Evolutionary conservation across 371 early-diverging fungal species (phyloP), one percentile per base, ranked within the genome.

Genomic region (Parasitella parasitica): DNA sequence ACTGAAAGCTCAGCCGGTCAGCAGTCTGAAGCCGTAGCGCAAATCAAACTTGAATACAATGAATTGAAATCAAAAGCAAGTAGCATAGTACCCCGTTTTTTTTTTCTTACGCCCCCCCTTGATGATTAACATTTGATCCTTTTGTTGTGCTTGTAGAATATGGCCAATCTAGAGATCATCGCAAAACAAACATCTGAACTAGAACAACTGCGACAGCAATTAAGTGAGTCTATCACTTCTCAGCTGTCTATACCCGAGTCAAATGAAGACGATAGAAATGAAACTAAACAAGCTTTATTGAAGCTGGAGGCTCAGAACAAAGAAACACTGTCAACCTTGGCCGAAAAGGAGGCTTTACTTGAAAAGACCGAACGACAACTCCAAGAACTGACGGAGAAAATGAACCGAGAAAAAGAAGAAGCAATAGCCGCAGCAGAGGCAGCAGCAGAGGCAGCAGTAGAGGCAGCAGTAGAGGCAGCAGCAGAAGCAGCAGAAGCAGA

Each of bases 1-100:
- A 15, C 57, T 4, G 48, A 20, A 46, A 67, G 62, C 26, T 41
- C 48, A 6, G 43, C 53, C 15, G 62, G 67, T 39, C 54, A 57
- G 12, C 58, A 51, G 27, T 43, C 61, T 24, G 37, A 54, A n/a
- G 61, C 63, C 6, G 60, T 67, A n/a, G 58, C 61, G 7, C 77
- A 80, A 41, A 75, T 80, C 20, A 65, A 66, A 27, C 72, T 72
- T 55, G 78, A 81, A 61, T 74, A 71, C 46, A 64, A 70, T 57
- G 76, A 76, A n/a, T 55, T 81, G 32, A 77, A 77, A 51, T 59
- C 59, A 26, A 74, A 76, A 71, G 81, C 74, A 60, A 28, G 34
- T 22, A 28, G 4, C n/a, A 12, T 13, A 22, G 12, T 28, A 1
- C 12, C 18, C 27, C 13, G 15, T 11, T 12, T 24, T 24, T 56